phyloP scores from a whole-genome alignment of 352 stramenopile genomes.

The Phytophthora aleatoria region DNA sequence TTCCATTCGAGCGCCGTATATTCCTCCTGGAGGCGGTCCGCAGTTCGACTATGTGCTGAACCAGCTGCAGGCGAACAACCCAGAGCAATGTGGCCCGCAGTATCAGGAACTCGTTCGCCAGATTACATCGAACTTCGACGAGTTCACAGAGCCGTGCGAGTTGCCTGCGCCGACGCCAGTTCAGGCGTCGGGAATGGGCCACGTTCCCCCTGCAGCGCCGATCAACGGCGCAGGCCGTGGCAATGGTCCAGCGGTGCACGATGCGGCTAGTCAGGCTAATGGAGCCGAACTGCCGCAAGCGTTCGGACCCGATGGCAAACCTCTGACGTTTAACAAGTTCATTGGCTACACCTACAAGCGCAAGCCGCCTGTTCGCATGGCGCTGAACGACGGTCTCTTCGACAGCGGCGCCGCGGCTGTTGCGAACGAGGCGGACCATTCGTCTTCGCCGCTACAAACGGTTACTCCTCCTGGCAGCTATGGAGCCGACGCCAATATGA shows the following conservation, averaged over 20 bases:
- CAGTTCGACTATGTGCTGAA: slow-evolving; percentile 93
- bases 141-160: slow-evolving; percentile 92
- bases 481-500: background rate
- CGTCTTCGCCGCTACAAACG: background rate
- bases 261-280: slow-evolving; percentile 8
- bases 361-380: slow-evolving; percentile 84
- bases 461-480: slow-evolving; percentile 10
- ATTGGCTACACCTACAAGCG: slow-evolving; percentile 93
- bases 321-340: slow-evolving; percentile 91
- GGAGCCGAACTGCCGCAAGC: slow-evolving; percentile 41
- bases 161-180: slow-evolving; percentile 35
- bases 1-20: slow-evolving; percentile 87
- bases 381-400: slow-evolving; percentile 78
- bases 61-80: slow-evolving; percentile 86
- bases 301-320: slow-evolving; percentile 75
- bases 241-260: slow-evolving; percentile 4
- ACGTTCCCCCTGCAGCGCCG: slow-evolving; percentile 19
- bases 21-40: slow-evolving; percentile 78
- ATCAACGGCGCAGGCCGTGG: slow-evolving; percentile 9
- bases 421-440: background rate
- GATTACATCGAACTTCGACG: slow-evolving; percentile 97
- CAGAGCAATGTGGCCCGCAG: slow-evolving; percentile 49
- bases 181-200: slow-evolving; percentile 26
- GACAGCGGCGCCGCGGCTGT: slow-evolving; percentile 29
- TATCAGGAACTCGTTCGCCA: slow-evolving; percentile 92